Evolutionary conservation across 139 green algal species (phyloP), one percentile per base, ranked within the genome.

Genomic region (Tetratostichococcus sp.): DNA sequence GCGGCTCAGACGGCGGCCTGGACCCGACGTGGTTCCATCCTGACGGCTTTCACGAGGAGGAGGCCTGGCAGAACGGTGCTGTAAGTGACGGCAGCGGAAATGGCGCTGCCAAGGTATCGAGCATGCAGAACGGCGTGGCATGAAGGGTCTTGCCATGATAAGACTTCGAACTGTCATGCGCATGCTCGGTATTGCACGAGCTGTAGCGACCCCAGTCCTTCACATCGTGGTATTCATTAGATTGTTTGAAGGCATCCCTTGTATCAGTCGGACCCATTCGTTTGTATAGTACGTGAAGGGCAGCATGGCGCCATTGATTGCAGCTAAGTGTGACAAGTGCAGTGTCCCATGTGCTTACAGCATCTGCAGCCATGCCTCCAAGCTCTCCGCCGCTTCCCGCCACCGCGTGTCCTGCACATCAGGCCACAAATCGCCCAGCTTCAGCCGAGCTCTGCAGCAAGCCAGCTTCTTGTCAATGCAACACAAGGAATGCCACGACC

Each of bases 341-440:
- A 23, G 4, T 62, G 2, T 62, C 14, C 14, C 11, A 62, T 62
- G 11, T 25, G 19, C 50, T 62, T 17, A 62, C 50, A 62, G 19
- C 14, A 17, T 28, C 25, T 76, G 75, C 1, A 90, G 76, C 85
- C 87, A 95, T 5, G 22, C 35, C 0, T 73, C 65, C 43, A 96
- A 67, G 6, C 70, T 66, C 0, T 76, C 72, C 42, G 91, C 91
- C 31, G 81, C 86, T n/a, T 70, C 30, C 72, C 84, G 68, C 86
- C 90, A 94, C 23, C 79, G 33, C 0, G 83, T 86, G 77, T 97
- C 91, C 65, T 84, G 71, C 35, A 43, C 5, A 31, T 25, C 59
- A 75, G 21, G n/a, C 16, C 70, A 25, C 25, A 65, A 32, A 59
- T 31, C 50, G 28, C 30, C 22, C 59, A 30, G 30, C 6, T 32